Percentiles rank a stretch among this genome's conserved stretches.
Evolutionary conservation across 768 basidiomycete genomes (phyloP).

Genomic region (Boletus rubescentipes): DNA sequence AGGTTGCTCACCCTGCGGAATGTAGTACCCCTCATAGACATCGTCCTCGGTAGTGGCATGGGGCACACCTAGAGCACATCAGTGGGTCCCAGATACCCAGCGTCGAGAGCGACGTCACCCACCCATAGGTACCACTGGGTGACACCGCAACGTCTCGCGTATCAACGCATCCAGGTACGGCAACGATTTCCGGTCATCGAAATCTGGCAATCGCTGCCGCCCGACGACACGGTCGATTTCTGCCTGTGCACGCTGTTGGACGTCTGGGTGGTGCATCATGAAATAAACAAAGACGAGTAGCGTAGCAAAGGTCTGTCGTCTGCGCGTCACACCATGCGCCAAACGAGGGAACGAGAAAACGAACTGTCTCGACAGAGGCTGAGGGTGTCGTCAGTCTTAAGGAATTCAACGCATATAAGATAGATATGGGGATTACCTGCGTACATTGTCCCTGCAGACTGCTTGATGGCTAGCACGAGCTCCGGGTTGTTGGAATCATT

Average conservation of each 20-base stretch:
- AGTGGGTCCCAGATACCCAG: neutral
- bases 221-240: constrained; percentile 35
- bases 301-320: constrained; percentile 23
- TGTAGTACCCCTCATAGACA: constrained; percentile 35
- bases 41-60: constrained; percentile 39
- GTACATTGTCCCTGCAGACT: neutral
- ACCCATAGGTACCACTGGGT: constrained; percentile 28
- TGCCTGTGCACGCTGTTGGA: constrained; percentile 29
- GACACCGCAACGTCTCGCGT: constrained; percentile 34
- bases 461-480: neutral
- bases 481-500: constrained; percentile 5
- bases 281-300: constrained; percentile 29
- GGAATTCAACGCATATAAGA: too few relatives aligned
- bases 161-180: constrained; percentile 36
- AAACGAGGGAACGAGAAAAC: neutral
- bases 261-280: constrained; percentile 30
- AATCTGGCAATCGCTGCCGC: constrained; percentile 28
- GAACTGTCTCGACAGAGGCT: neutral
- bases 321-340: neutral
- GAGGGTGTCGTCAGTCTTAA: neutral
- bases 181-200: constrained; percentile 27
- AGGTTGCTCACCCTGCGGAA: constrained; percentile 24
- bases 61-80: constrained; percentile 35
- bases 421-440: neutral
- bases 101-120: neutral